Percentiles rank a stretch among this genome's conserved stretches.
Evolutionary conservation across 1,139 yeast genomes (phyloP).

Genomic region (Protomyces arabidopsidicola): DNA sequence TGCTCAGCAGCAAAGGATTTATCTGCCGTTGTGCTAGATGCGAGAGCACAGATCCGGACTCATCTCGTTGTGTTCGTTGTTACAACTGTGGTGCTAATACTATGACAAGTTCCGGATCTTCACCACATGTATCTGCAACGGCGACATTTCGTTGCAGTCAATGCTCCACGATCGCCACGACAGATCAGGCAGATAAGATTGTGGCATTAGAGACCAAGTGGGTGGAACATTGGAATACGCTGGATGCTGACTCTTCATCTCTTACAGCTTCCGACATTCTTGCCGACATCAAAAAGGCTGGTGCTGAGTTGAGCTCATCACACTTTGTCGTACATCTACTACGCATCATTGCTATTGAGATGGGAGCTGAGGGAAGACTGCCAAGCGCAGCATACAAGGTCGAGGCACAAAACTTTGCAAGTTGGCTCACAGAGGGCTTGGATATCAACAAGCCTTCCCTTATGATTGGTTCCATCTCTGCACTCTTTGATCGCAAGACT

Average conservation of each 20-base stretch:
- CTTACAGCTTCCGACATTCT: too few relatives aligned
- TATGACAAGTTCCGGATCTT: too few relatives aligned
- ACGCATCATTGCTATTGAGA: conserved; percentile 13
- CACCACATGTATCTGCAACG: too few relatives aligned
- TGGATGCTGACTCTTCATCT: not conserved
- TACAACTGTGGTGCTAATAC: too few relatives aligned
- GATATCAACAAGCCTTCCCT: not conserved
- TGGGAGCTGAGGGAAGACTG: not conserved
- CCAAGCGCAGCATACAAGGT: not conserved
- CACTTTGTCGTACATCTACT: not conserved
- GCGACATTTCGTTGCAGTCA: too few relatives aligned
- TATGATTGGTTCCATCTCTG: conserved; percentile 16
- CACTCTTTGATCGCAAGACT: conserved; percentile 1
- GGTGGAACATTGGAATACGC: not conserved
- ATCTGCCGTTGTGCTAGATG: conserved; percentile 8
- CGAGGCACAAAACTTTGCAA: not conserved
- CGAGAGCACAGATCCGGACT: not conserved
- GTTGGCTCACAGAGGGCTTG: not conserved
- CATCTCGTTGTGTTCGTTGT: too few relatives aligned
- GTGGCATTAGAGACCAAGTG: not conserved
- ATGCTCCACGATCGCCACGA: not conserved
- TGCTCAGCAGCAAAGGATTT: conserved; percentile 9
- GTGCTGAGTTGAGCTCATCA: too few relatives aligned
- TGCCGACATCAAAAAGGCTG: too few relatives aligned
- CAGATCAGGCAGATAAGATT: not conserved